Evolutionary conservation across 305 asterid genomes (phyloP).

Genomic region (Fraxinus baroniana): DNA sequence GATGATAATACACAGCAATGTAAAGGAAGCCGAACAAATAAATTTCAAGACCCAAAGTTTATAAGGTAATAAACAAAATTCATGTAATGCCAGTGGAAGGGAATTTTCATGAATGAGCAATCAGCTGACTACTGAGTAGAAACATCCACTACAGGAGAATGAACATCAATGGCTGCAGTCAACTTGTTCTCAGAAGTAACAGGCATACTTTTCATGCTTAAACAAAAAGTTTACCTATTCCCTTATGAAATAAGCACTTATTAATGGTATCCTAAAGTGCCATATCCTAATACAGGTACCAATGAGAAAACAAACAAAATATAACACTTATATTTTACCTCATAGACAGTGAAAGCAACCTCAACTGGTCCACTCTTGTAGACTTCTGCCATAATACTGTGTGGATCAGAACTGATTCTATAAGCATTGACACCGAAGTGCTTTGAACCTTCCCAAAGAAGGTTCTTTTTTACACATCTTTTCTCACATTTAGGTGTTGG

Average conservation of each 20-base stretch:
- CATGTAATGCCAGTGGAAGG: not conserved
- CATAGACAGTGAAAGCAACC: constrained; percentile 86
- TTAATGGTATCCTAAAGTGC: not conserved
- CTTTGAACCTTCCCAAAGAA: constrained; percentile 65
- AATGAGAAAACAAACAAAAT: not conserved
- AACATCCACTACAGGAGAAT: not conserved
- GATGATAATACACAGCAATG: not conserved
- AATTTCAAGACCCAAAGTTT: constrained; percentile 9
- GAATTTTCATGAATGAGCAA: not conserved
- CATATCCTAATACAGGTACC: not conserved
- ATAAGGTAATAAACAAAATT: not conserved
- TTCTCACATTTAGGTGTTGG: constrained; percentile 76
- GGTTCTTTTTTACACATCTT: constrained; percentile 63
- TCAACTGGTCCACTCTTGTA: constrained; percentile 82
- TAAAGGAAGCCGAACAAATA: not conserved
- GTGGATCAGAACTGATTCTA: constrained; percentile 57
- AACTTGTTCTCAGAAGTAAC: not conserved
- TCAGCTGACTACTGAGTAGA: not conserved
- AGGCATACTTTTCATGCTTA: not conserved
- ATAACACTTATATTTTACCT: constrained; percentile 49
- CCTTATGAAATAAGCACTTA: not conserved
- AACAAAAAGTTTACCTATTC: not conserved
- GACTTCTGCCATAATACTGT: constrained; percentile 87
- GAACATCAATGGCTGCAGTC: not conserved
- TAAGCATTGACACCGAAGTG: constrained; percentile 65